phyloP scores from a whole-genome alignment of 148 eudicot genomes.

The Spergularia bocconei region DNA sequence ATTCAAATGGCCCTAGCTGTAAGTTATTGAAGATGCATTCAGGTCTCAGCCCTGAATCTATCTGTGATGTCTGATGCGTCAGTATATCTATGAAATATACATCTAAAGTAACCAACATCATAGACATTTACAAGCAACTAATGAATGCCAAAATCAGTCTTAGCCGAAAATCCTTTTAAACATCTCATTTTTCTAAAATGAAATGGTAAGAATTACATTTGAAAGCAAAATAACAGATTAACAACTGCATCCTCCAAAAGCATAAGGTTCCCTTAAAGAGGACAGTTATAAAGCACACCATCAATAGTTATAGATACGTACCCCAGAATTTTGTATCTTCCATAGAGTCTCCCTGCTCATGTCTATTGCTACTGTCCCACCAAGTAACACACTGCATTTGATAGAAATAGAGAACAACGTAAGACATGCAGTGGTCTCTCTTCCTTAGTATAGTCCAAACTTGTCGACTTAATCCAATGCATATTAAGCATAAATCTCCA shows the following conservation, averaged over 20 bases:
- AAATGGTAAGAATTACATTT: too few species aligned
- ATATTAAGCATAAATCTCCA: too few species aligned
- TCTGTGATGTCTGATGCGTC: not conserved
- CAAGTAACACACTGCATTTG: slow-evolving; percentile 49
- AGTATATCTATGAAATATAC: not conserved
- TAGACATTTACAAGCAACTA: not conserved
- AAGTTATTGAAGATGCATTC: not conserved
- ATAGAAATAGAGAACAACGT: not conserved
- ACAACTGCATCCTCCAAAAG: not conserved
- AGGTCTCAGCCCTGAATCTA: not conserved
- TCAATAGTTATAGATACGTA: slow-evolving; percentile 23
- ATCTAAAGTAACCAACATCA: not conserved
- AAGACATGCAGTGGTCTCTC: not conserved
- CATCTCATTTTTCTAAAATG: too few species aligned
- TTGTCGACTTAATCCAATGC: too few species aligned
- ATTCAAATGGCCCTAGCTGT: not conserved
- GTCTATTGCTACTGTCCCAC: slow-evolving; percentile 43
- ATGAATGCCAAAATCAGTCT: too few species aligned
- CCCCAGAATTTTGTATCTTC: slow-evolving; percentile 64
- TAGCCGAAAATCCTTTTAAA: too few species aligned
- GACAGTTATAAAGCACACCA: not conserved
- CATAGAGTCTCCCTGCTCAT: slow-evolving; percentile 44
- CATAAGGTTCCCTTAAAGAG: not conserved
- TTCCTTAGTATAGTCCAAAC: not conserved
- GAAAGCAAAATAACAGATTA: not conserved